phyloP scores from a whole-genome alignment of 2,329 filamentous ascomycete genomes.

The Dactylellina drechsleri region DNA sequence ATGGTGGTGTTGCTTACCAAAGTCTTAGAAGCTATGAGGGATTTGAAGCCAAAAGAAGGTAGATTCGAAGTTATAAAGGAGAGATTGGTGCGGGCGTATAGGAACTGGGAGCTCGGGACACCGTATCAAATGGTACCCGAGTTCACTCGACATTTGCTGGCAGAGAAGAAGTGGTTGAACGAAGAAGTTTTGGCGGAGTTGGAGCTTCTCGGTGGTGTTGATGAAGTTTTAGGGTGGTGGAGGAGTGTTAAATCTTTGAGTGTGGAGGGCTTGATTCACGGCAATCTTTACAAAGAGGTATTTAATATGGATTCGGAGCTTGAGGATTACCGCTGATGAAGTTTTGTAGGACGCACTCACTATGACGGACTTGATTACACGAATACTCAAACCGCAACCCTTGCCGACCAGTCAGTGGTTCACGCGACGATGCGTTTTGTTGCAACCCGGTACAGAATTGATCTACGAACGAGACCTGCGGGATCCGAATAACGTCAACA shows the following conservation, averaged over 20 bases:
- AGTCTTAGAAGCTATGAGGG: conserved; percentile 82
- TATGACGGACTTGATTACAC: conserved; percentile 83
- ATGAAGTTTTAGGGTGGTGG: conserved; percentile 68
- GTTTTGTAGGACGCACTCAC: conserved; percentile 74
- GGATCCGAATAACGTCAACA: conserved; percentile 88
- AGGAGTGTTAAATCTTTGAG: conserved; percentile 82
- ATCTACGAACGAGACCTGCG: conserved; percentile 82
- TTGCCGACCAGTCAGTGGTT: conserved; percentile 83
- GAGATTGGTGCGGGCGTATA: conserved; percentile 76
- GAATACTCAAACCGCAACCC: conserved; percentile 76
- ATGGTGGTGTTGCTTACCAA: conserved; percentile 89
- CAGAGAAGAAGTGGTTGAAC: conserved; percentile 79
- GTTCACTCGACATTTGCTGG: conserved; percentile 81
- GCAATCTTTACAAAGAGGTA: conserved; percentile 87
- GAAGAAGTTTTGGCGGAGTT: conserved; percentile 83
- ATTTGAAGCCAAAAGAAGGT: conserved; percentile 84
- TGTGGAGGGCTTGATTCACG: conserved; percentile 87
- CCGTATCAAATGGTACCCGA: conserved; percentile 89
- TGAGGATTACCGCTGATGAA: background rate
- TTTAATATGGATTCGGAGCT: too few species aligned
- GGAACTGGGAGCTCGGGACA: conserved; percentile 87
- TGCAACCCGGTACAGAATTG: conserved; percentile 83
- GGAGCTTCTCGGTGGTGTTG: conserved; percentile 73
- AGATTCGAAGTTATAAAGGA: conserved; percentile 94
- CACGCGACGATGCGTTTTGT: conserved; percentile 77